Evolutionary conservation across 257 asterid species (phyloP), one percentile per base, ranked within the genome.

Genomic region (Fraxinus pennsylvanica): DNA sequence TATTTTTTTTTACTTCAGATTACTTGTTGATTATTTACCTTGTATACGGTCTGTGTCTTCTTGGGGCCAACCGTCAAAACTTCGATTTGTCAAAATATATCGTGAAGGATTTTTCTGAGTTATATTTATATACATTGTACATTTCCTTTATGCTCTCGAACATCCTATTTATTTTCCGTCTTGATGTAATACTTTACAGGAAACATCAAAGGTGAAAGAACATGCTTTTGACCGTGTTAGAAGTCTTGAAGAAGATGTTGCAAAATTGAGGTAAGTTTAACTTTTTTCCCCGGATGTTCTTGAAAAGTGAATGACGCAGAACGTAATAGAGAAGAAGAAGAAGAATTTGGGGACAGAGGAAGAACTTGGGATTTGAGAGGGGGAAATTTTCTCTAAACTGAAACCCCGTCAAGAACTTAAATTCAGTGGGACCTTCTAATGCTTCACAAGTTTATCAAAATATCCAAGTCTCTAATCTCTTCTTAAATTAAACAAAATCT

Each of bases 231-330:
- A 85, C 81, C 94, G 90, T 70, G 79, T 89, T 79, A 93, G 87
- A 81, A 76, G 47, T 75, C 91, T 93, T 71, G 98, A 91, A 86
- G 99, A 90, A 73, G 97, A 91, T 33, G 71, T 84, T 25, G 82
- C 88, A 21, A 89, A 82, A 84, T 89, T 88, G 45, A 88, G 94
- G 98, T 90, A 76, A 71, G 74, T 68, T 36, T 22, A 72, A 73
- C 52, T 13, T 22, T 71, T 21, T 38, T 43, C 47, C 72, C 72
- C 35, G 45, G 54, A 35, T 76, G 57, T 74, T 74, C 21, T 67
- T 22, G 27, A 25, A 30, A 30, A 30, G 32, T 30, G 32, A 30
- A 30, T 30, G 32, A 30, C 32, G 32, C 32, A 30, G 32, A 30
- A 30, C 32, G 32, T 30, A 30, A 30, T 30, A 30, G 32, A 30